A percentile compares a stretch with the other conserved stretches of the same genome.
Conservation (phyloP, 2,329 filamentous ascomycete genomes). For the Microdochium trichocladiopsis region DNA sequence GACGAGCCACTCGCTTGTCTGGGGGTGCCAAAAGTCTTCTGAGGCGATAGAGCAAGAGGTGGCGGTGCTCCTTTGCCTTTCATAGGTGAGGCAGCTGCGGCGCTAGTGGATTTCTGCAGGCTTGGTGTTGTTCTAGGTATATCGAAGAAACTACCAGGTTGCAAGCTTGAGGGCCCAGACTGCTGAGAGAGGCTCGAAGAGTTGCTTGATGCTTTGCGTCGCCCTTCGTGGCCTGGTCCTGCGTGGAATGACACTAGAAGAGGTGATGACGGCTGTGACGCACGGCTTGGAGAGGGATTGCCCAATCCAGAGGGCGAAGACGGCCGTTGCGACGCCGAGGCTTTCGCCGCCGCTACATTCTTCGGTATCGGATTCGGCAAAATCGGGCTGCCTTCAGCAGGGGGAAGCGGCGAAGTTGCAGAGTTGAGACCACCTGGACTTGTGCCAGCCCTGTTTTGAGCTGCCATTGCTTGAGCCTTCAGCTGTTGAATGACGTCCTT, state of each 20-base stretch:
- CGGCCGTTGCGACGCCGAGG: constrained; percentile 56
- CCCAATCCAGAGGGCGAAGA: constrained; percentile 78
- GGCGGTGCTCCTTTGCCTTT: constrained; percentile 45
- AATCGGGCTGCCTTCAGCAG: constrained; percentile 78
- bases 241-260: constrained; percentile 96
- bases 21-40: constrained; percentile 54
- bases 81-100: constrained; percentile 46
- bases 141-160: constrained; percentile 67
- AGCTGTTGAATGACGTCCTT: constrained; percentile 98
- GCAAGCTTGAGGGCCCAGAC: constrained; percentile 56
- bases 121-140: constrained; percentile 54
- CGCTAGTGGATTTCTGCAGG: constrained; percentile 53
- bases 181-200: constrained; percentile 79
- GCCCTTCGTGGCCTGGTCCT: constrained; percentile 66
- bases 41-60: constrained; percentile 51
- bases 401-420: constrained; percentile 55
- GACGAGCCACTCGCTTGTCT: constrained; percentile 54
- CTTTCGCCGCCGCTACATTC: constrained; percentile 76
- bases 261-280: constrained; percentile 74
- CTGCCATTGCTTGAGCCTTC: constrained; percentile 78
- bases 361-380: constrained; percentile 74
- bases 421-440: constrained; percentile 35
- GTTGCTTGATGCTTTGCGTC: constrained; percentile 87
- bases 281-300: constrained; percentile 81
- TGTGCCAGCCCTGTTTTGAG: constrained; percentile 44